Evolutionary conservation across 805 yeast species (phyloP).

Genomic region (Starmerella lactis-condensi): DNA sequence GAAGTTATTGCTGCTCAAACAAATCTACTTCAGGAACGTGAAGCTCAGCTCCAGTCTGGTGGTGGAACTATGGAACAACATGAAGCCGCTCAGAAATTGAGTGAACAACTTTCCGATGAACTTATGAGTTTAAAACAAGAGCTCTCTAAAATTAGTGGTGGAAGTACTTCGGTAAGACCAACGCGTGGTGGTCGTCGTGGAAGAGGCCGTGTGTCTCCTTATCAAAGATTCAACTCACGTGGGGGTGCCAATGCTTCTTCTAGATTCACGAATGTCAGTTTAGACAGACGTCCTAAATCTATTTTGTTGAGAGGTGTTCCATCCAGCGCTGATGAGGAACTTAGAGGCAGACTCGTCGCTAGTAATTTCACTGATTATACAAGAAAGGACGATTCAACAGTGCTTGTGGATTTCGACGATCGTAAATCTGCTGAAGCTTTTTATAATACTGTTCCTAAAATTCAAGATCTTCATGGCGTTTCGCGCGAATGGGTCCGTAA

Average conservation of each 20-base stretch:
- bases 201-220: slow-evolving; percentile 12
- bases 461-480: slow-evolving; percentile 21
- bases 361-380: slow-evolving; percentile 10
- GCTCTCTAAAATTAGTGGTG: slow-evolving; percentile 8
- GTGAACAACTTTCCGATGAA: slow-evolving; percentile 16
- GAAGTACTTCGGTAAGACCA: neutral
- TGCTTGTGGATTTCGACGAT: slow-evolving; percentile 20
- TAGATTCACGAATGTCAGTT: slow-evolving; percentile 9
- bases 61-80: slow-evolving; percentile 6
- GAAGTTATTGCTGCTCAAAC: slow-evolving; percentile 23
- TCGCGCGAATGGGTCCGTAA: slow-evolving; percentile 18
- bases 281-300: slow-evolving; percentile 21
- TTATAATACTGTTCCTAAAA: slow-evolving; percentile 13
- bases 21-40: slow-evolving; percentile 23
- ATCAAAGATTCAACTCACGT: too few relatives aligned
- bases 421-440: slow-evolving; percentile 25
- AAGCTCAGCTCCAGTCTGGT: slow-evolving; percentile 22
- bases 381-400: slow-evolving; percentile 11
- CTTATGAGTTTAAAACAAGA: slow-evolving; percentile 11
- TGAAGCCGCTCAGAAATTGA: slow-evolving; percentile 9
- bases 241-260: slow-evolving; percentile 7
- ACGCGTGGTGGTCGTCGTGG: slow-evolving; percentile 11
- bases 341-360: slow-evolving; percentile 19
- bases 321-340: slow-evolving; percentile 21
- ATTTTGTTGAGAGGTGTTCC: slow-evolving; percentile 22